A percentile compares a stretch with the other conserved stretches of the same genome.
These are phyloP conservation scores for Coniochaeta sp. DNA, from an alignment of 2,329 filamentous ascomycete genomes.

Conservation along the genomic window DNA sequence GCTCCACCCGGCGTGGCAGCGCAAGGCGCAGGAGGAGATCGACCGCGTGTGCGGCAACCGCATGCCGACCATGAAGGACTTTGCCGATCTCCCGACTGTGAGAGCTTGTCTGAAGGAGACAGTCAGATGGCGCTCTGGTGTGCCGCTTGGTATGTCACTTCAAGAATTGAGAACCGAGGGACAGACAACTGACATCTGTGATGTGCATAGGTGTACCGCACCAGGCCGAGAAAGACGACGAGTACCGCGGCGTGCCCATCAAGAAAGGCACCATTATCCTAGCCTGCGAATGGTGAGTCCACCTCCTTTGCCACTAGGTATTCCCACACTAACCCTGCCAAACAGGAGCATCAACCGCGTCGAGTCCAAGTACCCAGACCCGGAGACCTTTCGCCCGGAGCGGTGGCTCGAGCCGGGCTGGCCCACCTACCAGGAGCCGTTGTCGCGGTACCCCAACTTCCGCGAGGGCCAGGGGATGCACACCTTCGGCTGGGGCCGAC, in stretches of 20 bases:
- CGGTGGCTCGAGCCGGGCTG: constrained; percentile 55
- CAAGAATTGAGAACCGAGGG: not conserved
- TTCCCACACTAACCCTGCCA: not conserved
- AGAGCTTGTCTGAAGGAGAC: constrained; percentile 52
- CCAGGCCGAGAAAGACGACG: constrained; percentile 38
- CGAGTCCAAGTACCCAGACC: constrained; percentile 51
- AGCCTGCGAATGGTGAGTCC: constrained; percentile 39
- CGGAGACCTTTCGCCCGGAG: constrained; percentile 55
- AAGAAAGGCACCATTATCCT: constrained; percentile 40
- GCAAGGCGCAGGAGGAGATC: constrained; percentile 47
- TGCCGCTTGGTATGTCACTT: constrained; percentile 34
- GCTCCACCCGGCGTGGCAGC: constrained; percentile 44
- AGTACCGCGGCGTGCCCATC: constrained; percentile 38
- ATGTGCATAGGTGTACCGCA: constrained; percentile 34
- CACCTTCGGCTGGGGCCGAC: constrained; percentile 57
- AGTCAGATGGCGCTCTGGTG: constrained; percentile 49
- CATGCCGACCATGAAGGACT: constrained; percentile 43
- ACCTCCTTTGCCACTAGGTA: not conserved
- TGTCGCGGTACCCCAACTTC: constrained; percentile 56
- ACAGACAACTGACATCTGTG: not conserved
- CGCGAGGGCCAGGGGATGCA: constrained; percentile 51
- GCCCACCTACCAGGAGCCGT: constrained; percentile 58
- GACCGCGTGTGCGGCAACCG: constrained; percentile 47
- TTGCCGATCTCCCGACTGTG: constrained; percentile 41
- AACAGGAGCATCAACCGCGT: constrained; percentile 53